A percentile compares a stretch with the other conserved stretches of the same genome.
These are phyloP conservation scores for Yarrowia sp. DNA, from an alignment of 805 yeast species.

Conservation along the genomic window DNA sequence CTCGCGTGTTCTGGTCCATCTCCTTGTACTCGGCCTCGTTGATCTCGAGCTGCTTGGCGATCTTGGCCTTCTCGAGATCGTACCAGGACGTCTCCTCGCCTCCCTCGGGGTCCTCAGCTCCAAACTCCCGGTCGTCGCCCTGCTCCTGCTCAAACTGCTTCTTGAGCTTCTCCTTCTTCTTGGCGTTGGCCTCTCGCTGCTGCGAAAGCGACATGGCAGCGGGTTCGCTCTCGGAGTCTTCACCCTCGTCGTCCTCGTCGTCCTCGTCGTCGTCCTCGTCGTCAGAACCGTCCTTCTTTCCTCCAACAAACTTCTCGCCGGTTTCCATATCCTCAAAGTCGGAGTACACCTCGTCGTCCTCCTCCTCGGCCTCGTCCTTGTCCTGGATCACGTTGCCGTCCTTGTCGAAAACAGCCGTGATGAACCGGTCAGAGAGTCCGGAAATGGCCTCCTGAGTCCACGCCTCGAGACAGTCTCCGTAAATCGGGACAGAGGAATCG, in stretches of 20 bases:
- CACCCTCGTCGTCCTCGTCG: constrained; percentile 35
- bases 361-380: constrained; percentile 34
- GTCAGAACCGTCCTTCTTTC: neutral
- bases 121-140: constrained; percentile 62
- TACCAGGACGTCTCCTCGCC: constrained; percentile 86
- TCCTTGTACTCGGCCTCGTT: constrained; percentile 66
- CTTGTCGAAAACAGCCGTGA: constrained; percentile 27
- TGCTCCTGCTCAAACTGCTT: constrained; percentile 88
- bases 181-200: constrained; percentile 76
- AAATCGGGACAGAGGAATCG: constrained; percentile 31
- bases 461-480: constrained; percentile 29
- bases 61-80: constrained; percentile 92
- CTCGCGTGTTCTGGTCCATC: constrained; percentile 73
- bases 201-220: constrained; percentile 51
- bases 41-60: constrained; percentile 93
- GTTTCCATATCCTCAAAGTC: constrained; percentile 47
- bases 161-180: constrained; percentile 82
- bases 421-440: constrained; percentile 32
- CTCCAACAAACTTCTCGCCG: constrained; percentile 35
- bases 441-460: constrained; percentile 30
- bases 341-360: constrained; percentile 41
- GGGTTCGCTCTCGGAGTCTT: constrained; percentile 42
- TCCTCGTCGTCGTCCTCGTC: constrained; percentile 30
- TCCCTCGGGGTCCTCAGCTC: constrained; percentile 73
- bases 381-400: constrained; percentile 34